These are phyloP conservation scores for Hypholoma fasciculare DNA, from an alignment of 768 basidiomycete species.

Conservation along the genomic window DNA sequence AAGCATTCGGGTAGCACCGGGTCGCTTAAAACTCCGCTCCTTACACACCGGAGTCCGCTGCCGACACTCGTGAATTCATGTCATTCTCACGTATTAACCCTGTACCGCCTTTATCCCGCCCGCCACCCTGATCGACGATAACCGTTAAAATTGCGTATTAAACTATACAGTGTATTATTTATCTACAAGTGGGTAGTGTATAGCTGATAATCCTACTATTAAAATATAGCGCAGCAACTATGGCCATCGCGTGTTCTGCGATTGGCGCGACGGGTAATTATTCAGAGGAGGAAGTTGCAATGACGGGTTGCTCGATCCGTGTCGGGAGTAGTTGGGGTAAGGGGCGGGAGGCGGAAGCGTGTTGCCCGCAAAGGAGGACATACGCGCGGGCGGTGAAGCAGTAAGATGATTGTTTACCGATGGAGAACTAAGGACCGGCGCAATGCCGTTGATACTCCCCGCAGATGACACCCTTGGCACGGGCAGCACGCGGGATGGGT, in stretches of 20 bases:
- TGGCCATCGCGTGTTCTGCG: constrained; percentile 19
- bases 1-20: constrained; percentile 50
- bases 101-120: not conserved
- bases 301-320: constrained; percentile 12
- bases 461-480: constrained; percentile 8
- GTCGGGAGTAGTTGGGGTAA: constrained; percentile 1
- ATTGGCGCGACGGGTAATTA: constrained; percentile 12
- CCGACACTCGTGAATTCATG: constrained; percentile 4
- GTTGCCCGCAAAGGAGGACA: constrained; percentile 18
- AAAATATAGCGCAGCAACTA: constrained; percentile 1
- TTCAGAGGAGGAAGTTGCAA: constrained; percentile 27
- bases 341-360: constrained; percentile 17
- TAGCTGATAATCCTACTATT: not conserved
- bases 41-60: constrained; percentile 21
- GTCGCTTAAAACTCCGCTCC: constrained; percentile 43
- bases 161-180: constrained; percentile 5
- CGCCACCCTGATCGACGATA: not conserved
- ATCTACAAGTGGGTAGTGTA: constrained; percentile 1
- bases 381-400: constrained; percentile 19
- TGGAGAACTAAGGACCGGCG: constrained; percentile 13
- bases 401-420: constrained; percentile 16
- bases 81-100: constrained; percentile 1
- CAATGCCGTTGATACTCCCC: constrained; percentile 9
- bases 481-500: constrained; percentile 24
- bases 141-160: not conserved